phyloP scores from a whole-genome alignment of 176 grass and related monocot genomes.

The Triticum monococcum region DNA sequence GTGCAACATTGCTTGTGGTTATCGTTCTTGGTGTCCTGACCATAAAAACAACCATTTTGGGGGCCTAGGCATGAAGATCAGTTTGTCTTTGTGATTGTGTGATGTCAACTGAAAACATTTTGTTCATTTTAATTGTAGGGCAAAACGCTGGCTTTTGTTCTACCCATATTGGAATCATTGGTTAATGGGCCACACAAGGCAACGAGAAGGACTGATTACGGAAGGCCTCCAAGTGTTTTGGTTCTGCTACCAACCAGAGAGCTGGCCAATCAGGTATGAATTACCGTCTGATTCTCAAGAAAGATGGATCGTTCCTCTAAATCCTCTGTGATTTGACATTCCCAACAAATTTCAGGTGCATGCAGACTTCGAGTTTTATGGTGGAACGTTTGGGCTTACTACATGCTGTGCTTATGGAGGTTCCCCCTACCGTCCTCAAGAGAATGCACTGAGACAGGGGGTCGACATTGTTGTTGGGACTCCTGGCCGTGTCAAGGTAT shows the following conservation, averaged over 20 bases:
- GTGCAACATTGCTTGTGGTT: background rate
- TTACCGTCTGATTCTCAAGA: background rate
- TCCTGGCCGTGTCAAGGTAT: slow-evolving; percentile 86
- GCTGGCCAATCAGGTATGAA: slow-evolving; percentile 83
- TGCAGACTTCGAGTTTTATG: slow-evolving; percentile 79
- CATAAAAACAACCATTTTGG: background rate
- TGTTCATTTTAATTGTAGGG: slow-evolving; percentile 43
- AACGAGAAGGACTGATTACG: slow-evolving; percentile 52
- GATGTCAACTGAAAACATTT: background rate
- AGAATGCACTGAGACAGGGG: slow-evolving; percentile 61
- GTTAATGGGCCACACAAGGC: slow-evolving; percentile 71
- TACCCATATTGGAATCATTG: slow-evolving; percentile 92
- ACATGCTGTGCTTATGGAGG: slow-evolving; percentile 88
- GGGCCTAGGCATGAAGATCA: background rate
- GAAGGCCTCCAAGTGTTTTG: slow-evolving; percentile 74
- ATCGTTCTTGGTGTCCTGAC: background rate
- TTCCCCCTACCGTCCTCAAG: slow-evolving; percentile 70
- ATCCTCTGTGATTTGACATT: background rate
- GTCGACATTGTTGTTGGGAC: slow-evolving; percentile 96
- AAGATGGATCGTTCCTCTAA: background rate
- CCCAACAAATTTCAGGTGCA: slow-evolving; percentile 56
- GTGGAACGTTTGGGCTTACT: slow-evolving; percentile 63
- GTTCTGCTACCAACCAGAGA: slow-evolving; percentile 92
- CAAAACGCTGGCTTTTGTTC: slow-evolving; percentile 95
- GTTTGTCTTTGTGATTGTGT: background rate